Evolutionary conservation across 176 grass and related monocot genomes (phyloP), one percentile per base, ranked within the genome.

Genomic region (Cenchrus americanus): DNA sequence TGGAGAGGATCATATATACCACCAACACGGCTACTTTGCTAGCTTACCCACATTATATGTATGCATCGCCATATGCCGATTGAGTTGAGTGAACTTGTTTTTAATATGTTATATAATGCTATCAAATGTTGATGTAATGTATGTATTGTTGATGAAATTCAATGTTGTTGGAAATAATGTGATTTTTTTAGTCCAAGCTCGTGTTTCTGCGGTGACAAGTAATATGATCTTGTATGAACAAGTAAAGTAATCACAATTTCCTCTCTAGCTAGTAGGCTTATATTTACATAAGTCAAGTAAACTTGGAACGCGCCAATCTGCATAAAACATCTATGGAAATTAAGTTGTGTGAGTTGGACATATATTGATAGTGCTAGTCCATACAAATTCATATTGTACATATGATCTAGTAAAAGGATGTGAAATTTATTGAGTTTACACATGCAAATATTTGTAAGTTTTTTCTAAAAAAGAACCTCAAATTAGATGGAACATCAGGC

Each of bases 21-120:
- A n/a, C n/a, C 10, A 27, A n/a, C 23, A 19, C 19, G 46, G 24
- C 6, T 70, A 5, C 32, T 63, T 64, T 4, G 7, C 21, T 37
- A 51, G 34, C n/a, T 62, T 69, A 10, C 14, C 6, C 19, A 81
- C 13, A 73, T 22, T 21, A 41, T 26, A 26, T 12, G 46, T 14
- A 24, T 13, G 1, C 0, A 64, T 8, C n/a, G 55, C 6, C 2
- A 23, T 76, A 46, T 84, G 37, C 34, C 53, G 15, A 52, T 68
- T 80, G 42, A 65, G 21, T 75, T 54, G 42, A 62, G 47, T 80
- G 48, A 55, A 47, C 74, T 77, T 77, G 54, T 57, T 71, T 14
- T 30, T 47, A 62, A 62, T 62, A 10, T 32, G 27, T 63, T 63
- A 55, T 86, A 65, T 86, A 51, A 54, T 18, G 52, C 23, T 55